Conservation (phyloP, 192 early-diverging fungal genomes). For the Coemansia sp. region DNA sequence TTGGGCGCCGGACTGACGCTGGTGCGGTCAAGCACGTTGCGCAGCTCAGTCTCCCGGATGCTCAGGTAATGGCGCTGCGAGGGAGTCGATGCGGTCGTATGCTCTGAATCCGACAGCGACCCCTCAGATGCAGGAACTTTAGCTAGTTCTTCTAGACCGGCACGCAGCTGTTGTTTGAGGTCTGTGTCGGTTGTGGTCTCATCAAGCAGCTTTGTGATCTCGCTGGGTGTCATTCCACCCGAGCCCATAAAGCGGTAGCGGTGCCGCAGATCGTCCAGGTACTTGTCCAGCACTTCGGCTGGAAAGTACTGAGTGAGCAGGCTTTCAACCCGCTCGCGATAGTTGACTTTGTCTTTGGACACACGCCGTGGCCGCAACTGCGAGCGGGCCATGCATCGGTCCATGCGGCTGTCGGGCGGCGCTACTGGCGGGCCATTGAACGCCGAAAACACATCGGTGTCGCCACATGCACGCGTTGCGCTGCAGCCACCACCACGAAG, state of each 20-base stretch:
- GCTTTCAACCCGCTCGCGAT: constrained; percentile 46
- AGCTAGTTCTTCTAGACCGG: constrained; percentile 42
- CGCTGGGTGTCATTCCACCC: constrained; percentile 45
- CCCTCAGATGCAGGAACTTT: constrained; percentile 14
- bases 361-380: constrained; percentile 29
- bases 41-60: constrained; percentile 50
- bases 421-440: constrained; percentile 51
- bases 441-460: constrained; percentile 26
- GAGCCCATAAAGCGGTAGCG: constrained; percentile 51
- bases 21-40: constrained; percentile 45
- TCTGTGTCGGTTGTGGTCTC: constrained; percentile 34
- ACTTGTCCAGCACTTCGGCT: constrained; percentile 34
- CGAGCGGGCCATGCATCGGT: background rate
- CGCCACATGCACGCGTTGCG: background rate
- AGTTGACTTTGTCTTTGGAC: constrained; percentile 44
- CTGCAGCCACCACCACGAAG: constrained; percentile 45
- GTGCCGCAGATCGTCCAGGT: constrained; percentile 52
- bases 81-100: constrained; percentile 19
- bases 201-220: constrained; percentile 38
- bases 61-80: constrained; percentile 43
- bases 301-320: constrained; percentile 53
- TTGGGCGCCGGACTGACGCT: constrained; percentile 51
- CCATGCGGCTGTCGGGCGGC: constrained; percentile 27
- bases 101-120: constrained; percentile 41
- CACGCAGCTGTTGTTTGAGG: constrained; percentile 51